phyloP scores from a whole-genome alignment of 2,329 filamentous ascomycete species.

The Aspergillus chevalieri region DNA sequence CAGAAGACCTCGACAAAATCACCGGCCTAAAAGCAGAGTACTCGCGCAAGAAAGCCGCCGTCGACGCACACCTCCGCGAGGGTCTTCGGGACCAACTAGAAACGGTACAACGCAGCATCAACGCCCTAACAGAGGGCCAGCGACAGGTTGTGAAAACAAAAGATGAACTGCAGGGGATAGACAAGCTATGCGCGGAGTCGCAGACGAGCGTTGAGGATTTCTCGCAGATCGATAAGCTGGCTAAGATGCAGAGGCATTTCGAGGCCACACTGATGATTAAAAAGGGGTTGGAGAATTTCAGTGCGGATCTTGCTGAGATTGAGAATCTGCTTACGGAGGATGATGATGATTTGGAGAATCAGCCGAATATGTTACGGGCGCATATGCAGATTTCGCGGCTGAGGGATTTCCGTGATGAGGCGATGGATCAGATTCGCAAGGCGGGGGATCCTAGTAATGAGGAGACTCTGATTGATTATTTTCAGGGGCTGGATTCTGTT shows the following conservation, averaged over 20 bases:
- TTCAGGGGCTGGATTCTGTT: constrained; percentile 74
- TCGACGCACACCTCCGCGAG: constrained; percentile 83
- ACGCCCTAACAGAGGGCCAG: constrained; percentile 79
- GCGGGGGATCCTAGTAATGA: constrained; percentile 68
- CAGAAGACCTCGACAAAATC: constrained; percentile 97
- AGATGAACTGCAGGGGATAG: constrained; percentile 98
- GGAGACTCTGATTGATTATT: constrained; percentile 82
- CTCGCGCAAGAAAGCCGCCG: constrained; percentile 81
- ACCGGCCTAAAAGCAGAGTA: constrained; percentile 84
- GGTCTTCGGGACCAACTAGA: constrained; percentile 89
- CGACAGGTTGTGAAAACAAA: constrained; percentile 88
- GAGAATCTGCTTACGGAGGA: constrained; percentile 76
- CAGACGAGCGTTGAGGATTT: constrained; percentile 98
- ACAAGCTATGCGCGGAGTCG: constrained; percentile 92
- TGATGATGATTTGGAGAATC: constrained; percentile 77
- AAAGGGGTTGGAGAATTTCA: constrained; percentile 79
- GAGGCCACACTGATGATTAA: constrained; percentile 91
- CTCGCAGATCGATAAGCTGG: constrained; percentile 64
- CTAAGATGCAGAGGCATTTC: constrained; percentile 74
- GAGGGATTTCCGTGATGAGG: constrained; percentile 89
- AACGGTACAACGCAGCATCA: constrained; percentile 90
- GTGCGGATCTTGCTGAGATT: constrained; percentile 66
- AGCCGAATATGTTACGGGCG: constrained; percentile 81
- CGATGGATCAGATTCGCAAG: constrained; percentile 88
- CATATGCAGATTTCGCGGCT: constrained; percentile 90